phyloP scores from a whole-genome alignment of 1,284 basidiomycete genomes.

The Cronartium ribicola region DNA sequence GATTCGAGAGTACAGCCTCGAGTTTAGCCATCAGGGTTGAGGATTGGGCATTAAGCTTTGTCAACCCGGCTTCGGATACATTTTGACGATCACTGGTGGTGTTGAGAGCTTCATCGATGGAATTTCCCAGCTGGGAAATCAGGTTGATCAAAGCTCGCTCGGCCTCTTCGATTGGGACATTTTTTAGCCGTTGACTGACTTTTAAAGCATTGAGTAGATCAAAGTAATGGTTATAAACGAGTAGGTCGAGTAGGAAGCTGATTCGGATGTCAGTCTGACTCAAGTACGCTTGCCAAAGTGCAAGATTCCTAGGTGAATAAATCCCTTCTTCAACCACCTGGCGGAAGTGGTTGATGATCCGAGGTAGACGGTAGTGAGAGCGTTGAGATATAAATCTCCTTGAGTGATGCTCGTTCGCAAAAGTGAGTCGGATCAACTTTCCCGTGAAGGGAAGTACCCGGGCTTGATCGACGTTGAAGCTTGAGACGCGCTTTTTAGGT shows the following conservation, averaged over 20 bases:
- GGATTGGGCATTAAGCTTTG: no score
- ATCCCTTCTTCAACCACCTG: background rate
- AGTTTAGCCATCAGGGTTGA: background rate
- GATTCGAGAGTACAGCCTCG: background rate
- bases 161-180: background rate
- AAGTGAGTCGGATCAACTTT: slow-evolving; percentile 25
- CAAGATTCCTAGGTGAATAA: slow-evolving; percentile 47
- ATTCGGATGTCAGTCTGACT: slow-evolving; percentile 59
- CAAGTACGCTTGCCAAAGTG: slow-evolving; percentile 53
- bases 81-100: background rate
- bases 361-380: background rate
- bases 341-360: slow-evolving; percentile 6
- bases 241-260: slow-evolving; percentile 63
- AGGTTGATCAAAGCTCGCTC: slow-evolving; percentile 22
- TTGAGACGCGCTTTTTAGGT: background rate
- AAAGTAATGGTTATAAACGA: slow-evolving; percentile 61
- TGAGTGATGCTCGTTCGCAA: background rate
- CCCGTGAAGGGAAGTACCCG: slow-evolving; percentile 13
- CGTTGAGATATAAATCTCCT: slow-evolving; percentile 8
- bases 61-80: no score
- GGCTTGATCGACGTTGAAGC: slow-evolving; percentile 16
- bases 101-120: background rate
- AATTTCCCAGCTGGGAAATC: slow-evolving; percentile 7
- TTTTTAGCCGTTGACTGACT: slow-evolving; percentile 3
- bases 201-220: slow-evolving; percentile 57